Conservation (phyloP, 345 rosid genomes). For the Jatropha curcas region DNA sequence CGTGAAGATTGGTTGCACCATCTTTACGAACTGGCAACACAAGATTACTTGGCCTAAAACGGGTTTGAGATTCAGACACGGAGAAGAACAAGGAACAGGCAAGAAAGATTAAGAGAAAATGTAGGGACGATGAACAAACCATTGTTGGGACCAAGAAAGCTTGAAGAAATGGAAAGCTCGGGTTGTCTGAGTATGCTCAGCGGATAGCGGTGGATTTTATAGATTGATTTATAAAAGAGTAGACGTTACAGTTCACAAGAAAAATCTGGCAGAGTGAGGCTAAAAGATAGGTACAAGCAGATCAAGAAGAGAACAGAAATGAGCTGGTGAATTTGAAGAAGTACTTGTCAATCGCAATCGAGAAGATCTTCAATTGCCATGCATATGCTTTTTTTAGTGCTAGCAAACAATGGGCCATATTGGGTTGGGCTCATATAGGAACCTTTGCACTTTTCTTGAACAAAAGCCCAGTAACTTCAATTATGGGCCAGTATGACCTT, state of each 20-base stretch:
- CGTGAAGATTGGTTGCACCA: slow-evolving; percentile 24
- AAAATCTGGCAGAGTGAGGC: slow-evolving; percentile 5
- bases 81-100: slow-evolving; percentile 8
- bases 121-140: slow-evolving; percentile 16
- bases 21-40: slow-evolving; percentile 29
- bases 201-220: slow-evolving; percentile 4
- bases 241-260: slow-evolving; percentile 26
- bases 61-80: slow-evolving; percentile 1
- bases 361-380: slow-evolving; percentile 5
- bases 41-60: slow-evolving; percentile 18
- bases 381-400: slow-evolving; percentile 1
- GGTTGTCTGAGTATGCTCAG: slow-evolving; percentile 3
- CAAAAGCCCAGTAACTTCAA: not conserved
- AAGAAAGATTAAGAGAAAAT: slow-evolving; percentile 6
- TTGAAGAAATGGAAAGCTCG: slow-evolving; percentile 2
- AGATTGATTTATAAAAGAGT: too few relatives aligned
- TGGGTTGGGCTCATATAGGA: not conserved
- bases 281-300: not conserved
- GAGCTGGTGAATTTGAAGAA: slow-evolving; percentile 5
- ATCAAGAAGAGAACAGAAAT: too few relatives aligned
- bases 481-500: too few relatives aligned
- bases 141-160: not conserved
- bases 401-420: not conserved
- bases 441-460: too few relatives aligned
- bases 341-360: slow-evolving; percentile 17